A percentile compares a stretch with the other conserved stretches of the same genome.
These are phyloP conservation scores for Larix kaempferi DNA, from an alignment of 75 land plant species.

Conservation along the genomic window DNA sequence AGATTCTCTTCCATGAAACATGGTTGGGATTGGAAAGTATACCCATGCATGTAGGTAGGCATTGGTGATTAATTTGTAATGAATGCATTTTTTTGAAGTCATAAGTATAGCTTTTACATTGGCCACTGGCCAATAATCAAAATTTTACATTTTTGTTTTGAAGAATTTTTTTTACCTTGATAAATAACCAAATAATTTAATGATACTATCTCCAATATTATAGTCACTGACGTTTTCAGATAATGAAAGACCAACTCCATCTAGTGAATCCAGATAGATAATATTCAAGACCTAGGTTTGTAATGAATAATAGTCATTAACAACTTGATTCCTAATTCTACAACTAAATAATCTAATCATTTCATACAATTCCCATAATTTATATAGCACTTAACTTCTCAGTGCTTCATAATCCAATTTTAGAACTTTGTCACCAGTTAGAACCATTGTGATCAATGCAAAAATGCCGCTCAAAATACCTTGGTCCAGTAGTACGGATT, in stretches of 20 bases:
- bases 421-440: neutral
- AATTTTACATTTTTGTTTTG: too few species aligned
- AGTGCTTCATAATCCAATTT: neutral
- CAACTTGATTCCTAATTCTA: neutral
- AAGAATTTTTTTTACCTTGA: too few species aligned
- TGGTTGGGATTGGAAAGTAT: too few species aligned
- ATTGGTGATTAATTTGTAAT: too few species aligned
- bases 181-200: too few species aligned
- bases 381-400: neutral
- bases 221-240: conserved; percentile 56
- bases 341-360: neutral
- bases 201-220: conserved; percentile 77
- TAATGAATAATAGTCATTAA: neutral
- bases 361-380: neutral
- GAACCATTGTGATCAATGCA: neutral
- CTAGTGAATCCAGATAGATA: conserved; percentile 92
- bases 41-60: too few species aligned
- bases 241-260: conserved; percentile 89
- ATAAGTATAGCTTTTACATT: too few species aligned
- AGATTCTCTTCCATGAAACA: too few species aligned
- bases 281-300: conserved; percentile 70
- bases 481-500: conserved; percentile 93
- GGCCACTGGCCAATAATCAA: too few species aligned
- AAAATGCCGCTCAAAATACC: conserved; percentile 33
- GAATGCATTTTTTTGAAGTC: too few species aligned